Base-by-base conservation (phyloP, 208 protist genomes). In the Cochliopodium minus region DNA sequence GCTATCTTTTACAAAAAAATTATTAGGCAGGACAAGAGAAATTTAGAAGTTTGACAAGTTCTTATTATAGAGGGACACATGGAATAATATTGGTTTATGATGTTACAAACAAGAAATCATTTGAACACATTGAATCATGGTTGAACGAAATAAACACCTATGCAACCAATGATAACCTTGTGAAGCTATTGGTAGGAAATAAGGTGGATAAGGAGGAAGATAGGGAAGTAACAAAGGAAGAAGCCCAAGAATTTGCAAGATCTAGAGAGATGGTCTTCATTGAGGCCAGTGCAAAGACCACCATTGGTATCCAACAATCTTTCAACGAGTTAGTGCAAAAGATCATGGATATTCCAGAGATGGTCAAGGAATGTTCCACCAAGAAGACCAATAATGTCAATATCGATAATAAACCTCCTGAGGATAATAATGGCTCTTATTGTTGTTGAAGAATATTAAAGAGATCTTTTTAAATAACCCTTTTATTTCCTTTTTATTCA, bases 261-360 rank as follows among this genome's bases (percentile, higher is more conserved):
- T 65, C 83, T 50, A 75, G 87, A 65, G 70, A 73, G 30, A 88
- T 91, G 80, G 49, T 68, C 1, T 88, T 72, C 60, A 77, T 91
- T 30, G 83, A 91, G 65, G 82, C 76, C 7, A 84, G 75, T 42
- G 85, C 85, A 6, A 91, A 91, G 65, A 82, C 86, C 51, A 85
- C 78, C 58, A 78, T 85, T 50, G 85, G 85, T 33, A 80, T 91
- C 59, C 73, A 88, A 54, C 66, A 73, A n/a, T 78, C 85, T 30
- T 91, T 91, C 61, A 71, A 87, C 67, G 65, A 84, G 51, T 49
- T 85, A 15, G 76, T 72, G 15, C 61, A 71, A 6, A 61, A 54
- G n/a, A 77, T 73, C 43, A 74, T 83, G 26, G 77, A 83, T 40
- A 68, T 20, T 43, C 38, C 38, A n/a, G n/a, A n/a, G 17, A n/a